Percentiles rank a stretch among this genome's conserved stretches.
These are phyloP conservation scores for Termitomyces sp. DNA, from an alignment of 768 basidiomycete genomes.

Conservation along the genomic window DNA sequence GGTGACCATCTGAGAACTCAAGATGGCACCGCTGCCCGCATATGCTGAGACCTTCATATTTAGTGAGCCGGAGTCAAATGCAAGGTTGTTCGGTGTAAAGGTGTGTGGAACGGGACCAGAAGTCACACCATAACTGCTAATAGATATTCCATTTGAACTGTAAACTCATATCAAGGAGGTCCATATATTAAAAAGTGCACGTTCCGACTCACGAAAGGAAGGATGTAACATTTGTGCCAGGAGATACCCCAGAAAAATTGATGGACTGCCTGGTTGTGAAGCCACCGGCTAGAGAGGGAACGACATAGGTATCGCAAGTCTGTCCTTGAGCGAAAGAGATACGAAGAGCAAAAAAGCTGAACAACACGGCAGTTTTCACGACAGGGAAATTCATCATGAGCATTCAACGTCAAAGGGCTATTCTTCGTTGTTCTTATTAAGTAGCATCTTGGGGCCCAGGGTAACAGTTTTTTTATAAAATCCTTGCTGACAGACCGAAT, in stretches of 20 bases:
- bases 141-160: slow-evolving; percentile 24
- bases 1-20: slow-evolving; percentile 29
- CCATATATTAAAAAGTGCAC: neutral
- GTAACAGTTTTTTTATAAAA: neutral
- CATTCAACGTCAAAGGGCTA: neutral
- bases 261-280: slow-evolving; percentile 24
- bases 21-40: slow-evolving; percentile 24
- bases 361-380: neutral
- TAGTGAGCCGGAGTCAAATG: slow-evolving; percentile 27
- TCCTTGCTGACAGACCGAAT: neutral
- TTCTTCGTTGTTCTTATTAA: too few species aligned
- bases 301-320: slow-evolving; percentile 26
- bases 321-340: slow-evolving; percentile 7
- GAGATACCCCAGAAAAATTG: slow-evolving; percentile 24
- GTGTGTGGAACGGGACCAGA: slow-evolving; percentile 21
- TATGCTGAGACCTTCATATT: slow-evolving; percentile 32
- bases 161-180: neutral
- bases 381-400: neutral
- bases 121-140: slow-evolving; percentile 25
- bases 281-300: slow-evolving; percentile 25
- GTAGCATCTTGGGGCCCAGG: neutral
- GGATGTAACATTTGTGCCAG: slow-evolving; percentile 20
- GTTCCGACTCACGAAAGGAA: slow-evolving; percentile 21
- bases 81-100: slow-evolving; percentile 28
- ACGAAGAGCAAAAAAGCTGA: neutral